Evolutionary conservation across 2,329 filamentous ascomycete genomes (phyloP).

Genomic region (Penicillium sp.): DNA sequence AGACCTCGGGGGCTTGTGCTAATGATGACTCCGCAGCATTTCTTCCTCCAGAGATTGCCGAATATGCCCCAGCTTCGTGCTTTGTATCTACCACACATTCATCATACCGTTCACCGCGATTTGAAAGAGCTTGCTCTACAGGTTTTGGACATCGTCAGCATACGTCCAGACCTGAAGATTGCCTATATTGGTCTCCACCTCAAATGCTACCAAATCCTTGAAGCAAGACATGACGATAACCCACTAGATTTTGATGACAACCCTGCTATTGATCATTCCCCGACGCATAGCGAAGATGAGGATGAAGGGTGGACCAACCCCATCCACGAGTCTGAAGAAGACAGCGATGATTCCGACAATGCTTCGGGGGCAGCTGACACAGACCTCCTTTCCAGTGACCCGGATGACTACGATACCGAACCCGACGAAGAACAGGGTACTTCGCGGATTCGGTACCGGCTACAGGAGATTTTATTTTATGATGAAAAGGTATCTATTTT

Average conservation of each 20-base stretch:
- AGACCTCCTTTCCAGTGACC: constrained; percentile 26
- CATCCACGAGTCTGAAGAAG: constrained; percentile 45
- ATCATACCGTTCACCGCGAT: constrained; percentile 61
- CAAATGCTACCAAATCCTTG: constrained; percentile 80
- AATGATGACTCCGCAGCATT: constrained; percentile 57
- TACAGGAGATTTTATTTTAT: constrained; percentile 79
- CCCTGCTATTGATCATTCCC: constrained; percentile 37
- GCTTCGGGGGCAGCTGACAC: constrained; percentile 18
- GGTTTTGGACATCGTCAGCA: constrained; percentile 72
- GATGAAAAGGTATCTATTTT: constrained; percentile 82
- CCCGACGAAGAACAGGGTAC: constrained; percentile 40
- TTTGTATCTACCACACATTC: constrained; percentile 67
- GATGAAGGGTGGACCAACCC: constrained; percentile 42
- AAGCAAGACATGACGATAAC: constrained; percentile 49
- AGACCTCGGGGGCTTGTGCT: constrained; percentile 11
- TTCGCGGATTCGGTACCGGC: constrained; percentile 52
- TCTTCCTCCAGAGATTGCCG: constrained; percentile 72
- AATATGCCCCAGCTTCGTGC: constrained; percentile 68
- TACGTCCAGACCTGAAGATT: constrained; percentile 72
- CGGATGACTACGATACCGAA: constrained; percentile 46
- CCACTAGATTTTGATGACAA: constrained; percentile 34
- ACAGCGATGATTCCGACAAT: constrained; percentile 36
- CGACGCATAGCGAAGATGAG: constrained; percentile 39
- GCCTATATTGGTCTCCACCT: constrained; percentile 73
- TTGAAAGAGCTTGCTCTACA: constrained; percentile 71